Base-by-base conservation (phyloP, 805 yeast species). In the Metschnikowia anglica region DNA sequence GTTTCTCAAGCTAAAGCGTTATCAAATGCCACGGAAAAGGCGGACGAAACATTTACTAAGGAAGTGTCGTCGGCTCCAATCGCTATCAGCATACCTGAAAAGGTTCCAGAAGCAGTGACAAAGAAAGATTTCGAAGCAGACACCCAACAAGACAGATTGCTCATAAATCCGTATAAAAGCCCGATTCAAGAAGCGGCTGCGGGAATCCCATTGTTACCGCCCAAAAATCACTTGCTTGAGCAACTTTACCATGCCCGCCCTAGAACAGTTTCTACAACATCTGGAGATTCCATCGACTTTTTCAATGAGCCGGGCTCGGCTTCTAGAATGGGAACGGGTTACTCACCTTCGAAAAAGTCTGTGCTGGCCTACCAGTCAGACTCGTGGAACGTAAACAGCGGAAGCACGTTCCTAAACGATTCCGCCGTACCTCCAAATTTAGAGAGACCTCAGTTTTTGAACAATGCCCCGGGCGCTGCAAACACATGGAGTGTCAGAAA, bases 181-280 rank as follows among this genome's bases (percentile, higher is more conserved):
- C 28, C 24, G 1, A 20, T 3, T n/a, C 31, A 41, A 16, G 45
- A 29, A 11, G 29, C n/a, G 5, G 34, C 36, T 16, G 12, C 37
- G 2, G 29, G 36, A 5, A 13, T 12, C 23, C 20, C 37, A 2
- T 26, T 42, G 4, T 26, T 42, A 20, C 37, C 37, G 7, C 38
- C 51, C 8, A 49, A 52, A 24, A 60, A 61, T 37, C 66, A 58
- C 35, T 43, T 64, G 19, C 51, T 66, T 43, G 67, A 61, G 34
- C 72, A 60, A 51, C 60, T 62, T 28, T 66, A 62, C 48, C 68
- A 56, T 16, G 66, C 66, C 11, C 64, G 58, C 31, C 67, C 68
- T 11, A 51, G 55, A 15, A 51, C 56, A 5, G 37, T 41, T 4
- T 50, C 54, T 1, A 36, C 51, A 7, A 34, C 51, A 5, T 42